These are phyloP conservation scores for Wickerhamiella qilinensis DNA, from an alignment of 805 yeast genomes.

Conservation along the genomic window DNA sequence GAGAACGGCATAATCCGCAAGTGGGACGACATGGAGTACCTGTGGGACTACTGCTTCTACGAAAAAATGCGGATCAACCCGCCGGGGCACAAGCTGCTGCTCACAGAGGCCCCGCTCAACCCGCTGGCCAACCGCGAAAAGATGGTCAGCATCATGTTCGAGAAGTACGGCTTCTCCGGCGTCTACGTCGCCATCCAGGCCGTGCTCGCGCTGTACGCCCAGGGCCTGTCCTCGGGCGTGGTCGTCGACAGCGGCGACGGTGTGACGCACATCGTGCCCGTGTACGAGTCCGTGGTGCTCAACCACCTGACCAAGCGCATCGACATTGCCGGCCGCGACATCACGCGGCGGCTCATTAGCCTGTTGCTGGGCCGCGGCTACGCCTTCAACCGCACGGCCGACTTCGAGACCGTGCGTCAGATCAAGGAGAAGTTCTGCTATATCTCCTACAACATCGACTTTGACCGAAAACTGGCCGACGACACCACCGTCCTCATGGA, in stretches of 20 bases:
- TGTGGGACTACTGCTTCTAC: constrained; percentile 95
- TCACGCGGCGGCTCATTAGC: constrained; percentile 87
- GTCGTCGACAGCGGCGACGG: constrained; percentile 99
- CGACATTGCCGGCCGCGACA: constrained; percentile 97
- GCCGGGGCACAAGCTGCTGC: constrained; percentile 61
- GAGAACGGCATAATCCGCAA: constrained; percentile 94
- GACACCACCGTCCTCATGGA: constrained; percentile 95
- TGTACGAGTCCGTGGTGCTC: constrained; percentile 90
- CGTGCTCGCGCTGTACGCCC: constrained; percentile 93
- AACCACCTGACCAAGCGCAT: constrained; percentile 83
- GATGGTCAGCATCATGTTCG: constrained; percentile 89
- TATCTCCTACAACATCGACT: constrained; percentile 82
- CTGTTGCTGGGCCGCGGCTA: constrained; percentile 87
- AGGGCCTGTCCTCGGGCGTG: constrained; percentile 91
- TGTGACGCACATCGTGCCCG: constrained; percentile 96
- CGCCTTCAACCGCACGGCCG: constrained; percentile 96
- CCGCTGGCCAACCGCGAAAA: constrained; percentile 78
- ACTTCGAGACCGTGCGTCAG: constrained; percentile 95
- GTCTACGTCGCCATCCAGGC: constrained; percentile 95
- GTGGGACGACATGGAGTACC: constrained; percentile 98
- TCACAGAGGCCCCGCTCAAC: constrained; percentile 98
- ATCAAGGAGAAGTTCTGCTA: constrained; percentile 93
- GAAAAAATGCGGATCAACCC: constrained; percentile 65
- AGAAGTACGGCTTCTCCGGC: constrained; percentile 77
- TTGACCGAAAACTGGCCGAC: constrained; percentile 72